A percentile compares a stretch with the other conserved stretches of the same genome.
Conservation (phyloP, 148 eudicot species). For the Amaranthus palmeri region DNA sequence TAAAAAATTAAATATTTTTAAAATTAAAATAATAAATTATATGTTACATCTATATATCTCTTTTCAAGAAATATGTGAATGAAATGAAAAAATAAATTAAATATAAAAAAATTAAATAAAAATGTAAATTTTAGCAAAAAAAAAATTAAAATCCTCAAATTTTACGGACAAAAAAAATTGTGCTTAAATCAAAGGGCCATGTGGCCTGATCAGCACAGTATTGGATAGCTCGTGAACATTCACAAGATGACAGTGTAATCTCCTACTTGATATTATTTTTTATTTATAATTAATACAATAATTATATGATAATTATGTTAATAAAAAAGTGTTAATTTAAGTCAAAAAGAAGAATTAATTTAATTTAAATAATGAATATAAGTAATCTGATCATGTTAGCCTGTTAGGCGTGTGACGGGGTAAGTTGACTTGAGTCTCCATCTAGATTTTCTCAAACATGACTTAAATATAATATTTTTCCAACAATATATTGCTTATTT, state of each 20-base stretch:
- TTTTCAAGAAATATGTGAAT: too few relatives aligned
- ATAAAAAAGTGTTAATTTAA: slow-evolving; percentile 18
- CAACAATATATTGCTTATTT: background rate
- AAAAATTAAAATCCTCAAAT: too few relatives aligned
- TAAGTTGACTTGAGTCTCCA: slow-evolving; percentile 35
- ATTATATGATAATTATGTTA: slow-evolving; percentile 8
- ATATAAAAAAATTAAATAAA: too few relatives aligned
- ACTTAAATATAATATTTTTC: background rate
- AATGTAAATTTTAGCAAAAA: too few relatives aligned
- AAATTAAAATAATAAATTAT: too few relatives aligned
- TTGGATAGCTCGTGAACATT: slow-evolving; percentile 6
- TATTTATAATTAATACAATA: background rate
- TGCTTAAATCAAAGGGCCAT: background rate
- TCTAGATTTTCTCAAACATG: slow-evolving; percentile 13
- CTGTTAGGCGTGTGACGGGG: slow-evolving; percentile 10
- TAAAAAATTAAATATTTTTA: too few relatives aligned
- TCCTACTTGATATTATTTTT: background rate
- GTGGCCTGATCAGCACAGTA: slow-evolving; percentile 1
- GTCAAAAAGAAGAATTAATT: slow-evolving; percentile 4
- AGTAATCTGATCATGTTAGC: slow-evolving; percentile 17
- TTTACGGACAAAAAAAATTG: too few relatives aligned
- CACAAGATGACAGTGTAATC: background rate
- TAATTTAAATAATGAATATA: background rate
- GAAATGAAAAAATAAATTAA: too few relatives aligned
- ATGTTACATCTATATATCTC: too few relatives aligned